phyloP scores from a whole-genome alignment of 352 stramenopile genomes.

The Blastocystis sp. region DNA sequence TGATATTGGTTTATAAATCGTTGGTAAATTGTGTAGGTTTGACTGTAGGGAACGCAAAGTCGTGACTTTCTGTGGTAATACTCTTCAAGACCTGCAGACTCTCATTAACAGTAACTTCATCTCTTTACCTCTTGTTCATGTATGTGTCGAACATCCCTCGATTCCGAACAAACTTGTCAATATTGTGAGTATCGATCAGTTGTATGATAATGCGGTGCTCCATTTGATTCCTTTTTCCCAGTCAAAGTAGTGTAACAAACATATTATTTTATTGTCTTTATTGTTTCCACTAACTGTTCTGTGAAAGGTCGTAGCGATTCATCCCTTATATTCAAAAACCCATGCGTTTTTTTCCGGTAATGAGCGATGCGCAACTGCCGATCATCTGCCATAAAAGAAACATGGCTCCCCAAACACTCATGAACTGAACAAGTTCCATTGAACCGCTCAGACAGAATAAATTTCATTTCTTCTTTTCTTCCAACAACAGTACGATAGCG shows the following conservation, averaged over 20 bases:
- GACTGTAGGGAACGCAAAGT: neutral
- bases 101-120: neutral
- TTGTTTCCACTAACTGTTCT: neutral
- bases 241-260: neutral
- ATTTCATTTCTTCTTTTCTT: neutral
- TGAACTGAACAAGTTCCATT: neutral
- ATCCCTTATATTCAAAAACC: neutral
- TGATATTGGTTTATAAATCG: slow-evolving; percentile 13
- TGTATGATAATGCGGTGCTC: slow-evolving; percentile 36
- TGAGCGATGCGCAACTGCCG: neutral
- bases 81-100: slow-evolving; percentile 12
- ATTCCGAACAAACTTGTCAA: neutral
- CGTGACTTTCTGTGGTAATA: neutral
- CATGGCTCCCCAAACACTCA: neutral
- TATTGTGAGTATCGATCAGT: slow-evolving; percentile 29
- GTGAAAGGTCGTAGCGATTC: neutral
- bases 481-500: neutral
- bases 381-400: neutral
- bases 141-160: slow-evolving; percentile 45
- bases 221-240: neutral
- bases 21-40: neutral
- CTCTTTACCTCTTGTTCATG: slow-evolving; percentile 11
- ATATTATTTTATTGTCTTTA: neutral
- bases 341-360: neutral
- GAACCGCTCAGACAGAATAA: neutral